These are phyloP conservation scores for Amylostereum areolatum DNA, from an alignment of 1,284 basidiomycete species.

Conservation along the genomic window DNA sequence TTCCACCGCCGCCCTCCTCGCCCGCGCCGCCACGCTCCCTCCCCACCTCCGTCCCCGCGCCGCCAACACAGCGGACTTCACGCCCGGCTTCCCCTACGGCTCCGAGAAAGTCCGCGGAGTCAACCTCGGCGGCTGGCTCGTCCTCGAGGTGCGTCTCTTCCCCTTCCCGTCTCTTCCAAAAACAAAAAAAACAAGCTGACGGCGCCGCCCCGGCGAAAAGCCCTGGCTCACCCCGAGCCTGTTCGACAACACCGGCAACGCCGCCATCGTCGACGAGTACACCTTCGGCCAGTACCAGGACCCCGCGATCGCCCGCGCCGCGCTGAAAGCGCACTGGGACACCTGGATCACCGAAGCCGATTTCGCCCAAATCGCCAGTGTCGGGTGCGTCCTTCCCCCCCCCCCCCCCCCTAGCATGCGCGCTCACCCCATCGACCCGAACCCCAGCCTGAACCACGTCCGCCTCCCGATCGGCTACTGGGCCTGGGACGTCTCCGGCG, in stretches of 20 bases:
- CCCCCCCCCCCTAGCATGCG: too few species aligned
- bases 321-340: constrained; percentile 71
- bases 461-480: constrained; percentile 89
- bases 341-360: constrained; percentile 79
- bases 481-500: constrained; percentile 79
- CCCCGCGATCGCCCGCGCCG: constrained; percentile 36
- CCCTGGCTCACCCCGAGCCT: constrained; percentile 85
- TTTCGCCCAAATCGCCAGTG: constrained; percentile 65
- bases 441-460: constrained; percentile 70
- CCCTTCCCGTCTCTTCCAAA: background rate
- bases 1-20: too few species aligned
- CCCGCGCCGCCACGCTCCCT: too few species aligned
- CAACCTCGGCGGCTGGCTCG: constrained; percentile 78
- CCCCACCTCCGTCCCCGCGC: background rate
- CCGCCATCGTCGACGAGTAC: constrained; percentile 75
- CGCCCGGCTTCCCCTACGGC: constrained; percentile 45
- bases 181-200: background rate
- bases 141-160: constrained; percentile 51
- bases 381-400: constrained; percentile 43
- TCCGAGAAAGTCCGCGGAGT: constrained; percentile 62
- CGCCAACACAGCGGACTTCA: constrained; percentile 19
- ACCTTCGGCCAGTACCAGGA: constrained; percentile 72
- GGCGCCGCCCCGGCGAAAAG: constrained; percentile 25
- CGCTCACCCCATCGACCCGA: background rate
- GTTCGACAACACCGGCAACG: constrained; percentile 74